Base-by-base conservation (phyloP, 768 basidiomycete genomes). In the Phaeotremella skinneri region DNA sequence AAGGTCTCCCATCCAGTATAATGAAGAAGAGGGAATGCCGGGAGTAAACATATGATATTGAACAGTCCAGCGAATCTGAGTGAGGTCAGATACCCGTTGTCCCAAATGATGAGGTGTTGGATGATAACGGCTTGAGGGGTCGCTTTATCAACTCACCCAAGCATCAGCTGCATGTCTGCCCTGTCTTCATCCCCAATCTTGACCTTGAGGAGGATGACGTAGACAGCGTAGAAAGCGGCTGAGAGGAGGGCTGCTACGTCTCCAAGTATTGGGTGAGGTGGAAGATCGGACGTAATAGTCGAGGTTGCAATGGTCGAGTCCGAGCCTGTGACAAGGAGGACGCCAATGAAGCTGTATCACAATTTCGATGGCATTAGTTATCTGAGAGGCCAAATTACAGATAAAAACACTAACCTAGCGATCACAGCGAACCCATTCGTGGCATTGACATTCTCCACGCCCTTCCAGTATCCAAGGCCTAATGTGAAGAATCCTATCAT, bases 151-250 rank as follows among this genome's bases (percentile, higher is more conserved):
- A 66, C 74, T 56, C 50, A 76, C 75, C 75, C 93, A 69, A 96
- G 92, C 80, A 96, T 93, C 27, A 93, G 81, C 63, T 91, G 88
- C 91, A 93, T 92, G 74, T 93, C 86, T 66, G 92, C 83, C 54
- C 90, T 83, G 3, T 87, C 87, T 70, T 93, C 90, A 32, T 82
- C 81, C 43, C 83, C 84, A 52, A 96, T 88, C 56, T 85, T 84
- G 45, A 92, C 87, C 77, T 97, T 98, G 69, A 98, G 82, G 49
- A 94, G 81, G 62, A 87, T 87, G 43, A 92, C 86, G 76, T 98
- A 98, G 47, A 88, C 75, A 0, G 91, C 88, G 74, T 96, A 97
- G 74, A 88, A 88, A 4, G 90, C 64, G 1, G 93, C 91, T 4
- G 89, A 90, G n/a, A 90, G 69, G 29, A 97, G 80, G 0, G 93